These are phyloP conservation scores for Penicillium sp. DNA, from an alignment of 2,329 filamentous ascomycete genomes.

Conservation along the genomic window DNA sequence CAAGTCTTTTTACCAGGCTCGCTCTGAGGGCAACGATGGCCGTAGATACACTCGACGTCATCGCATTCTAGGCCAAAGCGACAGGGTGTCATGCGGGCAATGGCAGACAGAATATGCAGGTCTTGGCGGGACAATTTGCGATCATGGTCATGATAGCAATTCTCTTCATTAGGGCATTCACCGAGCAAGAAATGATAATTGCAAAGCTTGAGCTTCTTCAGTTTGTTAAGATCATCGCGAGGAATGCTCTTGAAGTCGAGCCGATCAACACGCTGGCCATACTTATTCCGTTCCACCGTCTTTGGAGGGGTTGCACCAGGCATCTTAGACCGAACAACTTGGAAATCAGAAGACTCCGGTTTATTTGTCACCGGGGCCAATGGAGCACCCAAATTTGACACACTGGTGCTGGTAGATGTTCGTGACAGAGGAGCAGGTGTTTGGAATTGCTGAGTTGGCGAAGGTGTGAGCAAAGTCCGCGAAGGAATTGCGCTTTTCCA, in stretches of 20 bases:
- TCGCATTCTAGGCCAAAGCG: slow-evolving; percentile 57
- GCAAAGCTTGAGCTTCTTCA: slow-evolving; percentile 63
- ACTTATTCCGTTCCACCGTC: slow-evolving; percentile 55
- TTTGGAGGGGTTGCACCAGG: slow-evolving; percentile 28
- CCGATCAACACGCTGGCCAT: slow-evolving; percentile 59
- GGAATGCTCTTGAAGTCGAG: slow-evolving; percentile 51
- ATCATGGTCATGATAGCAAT: slow-evolving; percentile 55
- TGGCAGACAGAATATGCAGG: slow-evolving; percentile 53
- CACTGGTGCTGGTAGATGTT: slow-evolving; percentile 42
- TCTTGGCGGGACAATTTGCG: slow-evolving; percentile 55
- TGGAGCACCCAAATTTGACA: slow-evolving; percentile 34
- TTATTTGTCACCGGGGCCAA: slow-evolving; percentile 36
- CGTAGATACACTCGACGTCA: slow-evolving; percentile 62
- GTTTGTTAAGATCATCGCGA: slow-evolving; percentile 55
- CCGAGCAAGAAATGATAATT: slow-evolving; percentile 60
- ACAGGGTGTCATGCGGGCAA: slow-evolving; percentile 63
- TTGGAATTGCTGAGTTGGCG: slow-evolving; percentile 33
- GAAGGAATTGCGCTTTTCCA: slow-evolving; percentile 34
- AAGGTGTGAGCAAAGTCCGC: slow-evolving; percentile 34
- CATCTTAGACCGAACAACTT: slow-evolving; percentile 39
- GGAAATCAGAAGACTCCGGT: slow-evolving; percentile 39
- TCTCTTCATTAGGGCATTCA: slow-evolving; percentile 54
- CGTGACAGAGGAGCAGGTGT: slow-evolving; percentile 30
- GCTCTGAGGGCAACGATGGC: slow-evolving; percentile 59
- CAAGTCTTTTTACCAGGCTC: slow-evolving; percentile 54